A percentile compares a stretch with the other conserved stretches of the same genome.
phyloP scores from a whole-genome alignment of 75 land plant genomes.

The Picea glauca region DNA sequence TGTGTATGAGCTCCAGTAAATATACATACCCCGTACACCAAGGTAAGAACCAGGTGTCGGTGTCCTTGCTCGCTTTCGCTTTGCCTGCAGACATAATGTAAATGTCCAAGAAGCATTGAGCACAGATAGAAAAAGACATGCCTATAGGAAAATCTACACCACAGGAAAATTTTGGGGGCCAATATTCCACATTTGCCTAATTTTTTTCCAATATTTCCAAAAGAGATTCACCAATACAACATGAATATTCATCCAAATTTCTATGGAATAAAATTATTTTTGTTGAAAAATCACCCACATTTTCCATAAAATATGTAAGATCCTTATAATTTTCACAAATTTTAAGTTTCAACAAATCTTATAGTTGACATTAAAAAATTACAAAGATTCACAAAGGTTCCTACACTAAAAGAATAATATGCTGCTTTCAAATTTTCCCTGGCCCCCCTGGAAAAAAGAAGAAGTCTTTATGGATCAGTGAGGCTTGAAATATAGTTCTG shows the following conservation, averaged over 20 bases:
- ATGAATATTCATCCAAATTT: no score
- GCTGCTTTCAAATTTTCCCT: no score
- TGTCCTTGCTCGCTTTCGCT: slow-evolving; percentile 78
- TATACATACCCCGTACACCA: slow-evolving; percentile 46
- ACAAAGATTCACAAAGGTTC: no score
- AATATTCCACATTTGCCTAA: no score
- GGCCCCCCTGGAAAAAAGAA: background rate
- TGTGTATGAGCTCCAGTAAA: background rate
- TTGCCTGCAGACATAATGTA: slow-evolving; percentile 48
- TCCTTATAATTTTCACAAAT: no score
- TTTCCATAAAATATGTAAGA: no score
- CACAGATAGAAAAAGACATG: background rate
- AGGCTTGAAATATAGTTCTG: background rate
- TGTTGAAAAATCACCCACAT: slow-evolving; percentile 14
- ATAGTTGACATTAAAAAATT: no score
- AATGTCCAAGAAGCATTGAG: background rate
- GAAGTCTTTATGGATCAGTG: background rate
- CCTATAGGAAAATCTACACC: background rate
- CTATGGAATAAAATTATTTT: background rate
- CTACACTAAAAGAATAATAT: no score
- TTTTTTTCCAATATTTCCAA: no score
- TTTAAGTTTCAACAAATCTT: no score
- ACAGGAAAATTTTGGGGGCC: background rate
- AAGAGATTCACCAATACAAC: no score
- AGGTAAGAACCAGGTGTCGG: slow-evolving; percentile 95